These are phyloP conservation scores for Colletotrichum sp. DNA, from an alignment of 2,329 filamentous ascomycete species.

Conservation along the genomic window DNA sequence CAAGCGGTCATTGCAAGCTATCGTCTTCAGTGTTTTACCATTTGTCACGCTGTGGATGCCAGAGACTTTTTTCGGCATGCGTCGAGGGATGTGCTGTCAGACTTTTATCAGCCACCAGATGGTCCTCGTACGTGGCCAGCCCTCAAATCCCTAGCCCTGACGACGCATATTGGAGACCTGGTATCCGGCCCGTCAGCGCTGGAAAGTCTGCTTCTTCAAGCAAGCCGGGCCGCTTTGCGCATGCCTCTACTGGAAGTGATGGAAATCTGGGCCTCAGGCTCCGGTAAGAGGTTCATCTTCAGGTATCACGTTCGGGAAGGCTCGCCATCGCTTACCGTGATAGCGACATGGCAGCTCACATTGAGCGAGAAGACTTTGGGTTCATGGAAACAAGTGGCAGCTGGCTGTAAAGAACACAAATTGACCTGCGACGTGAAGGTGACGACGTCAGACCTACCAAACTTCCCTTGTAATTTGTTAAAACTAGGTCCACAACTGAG, in stretches of 20 bases:
- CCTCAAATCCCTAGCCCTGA: background rate
- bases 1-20: background rate
- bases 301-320: background rate
- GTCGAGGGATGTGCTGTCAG: background rate
- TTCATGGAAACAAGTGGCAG: background rate
- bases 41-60: background rate
- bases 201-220: background rate
- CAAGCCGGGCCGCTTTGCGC: background rate
- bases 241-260: background rate
- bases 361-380: background rate
- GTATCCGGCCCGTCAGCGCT: background rate
- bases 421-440: background rate
- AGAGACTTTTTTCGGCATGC: background rate
- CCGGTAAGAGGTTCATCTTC: background rate
- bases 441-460: no score
- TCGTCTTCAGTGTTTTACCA: background rate
- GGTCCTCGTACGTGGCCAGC: background rate
- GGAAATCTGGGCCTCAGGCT: background rate
- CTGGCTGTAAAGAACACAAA: background rate
- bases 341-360: background rate
- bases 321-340: background rate
- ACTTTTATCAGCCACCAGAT: background rate
- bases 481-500: background rate
- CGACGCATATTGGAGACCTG: background rate
- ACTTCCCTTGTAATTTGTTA: no score